Evolutionary conservation across 1,139 yeast genomes (phyloP), one percentile per base, ranked within the genome.

Genomic region (Meyerozyma athensensis): DNA sequence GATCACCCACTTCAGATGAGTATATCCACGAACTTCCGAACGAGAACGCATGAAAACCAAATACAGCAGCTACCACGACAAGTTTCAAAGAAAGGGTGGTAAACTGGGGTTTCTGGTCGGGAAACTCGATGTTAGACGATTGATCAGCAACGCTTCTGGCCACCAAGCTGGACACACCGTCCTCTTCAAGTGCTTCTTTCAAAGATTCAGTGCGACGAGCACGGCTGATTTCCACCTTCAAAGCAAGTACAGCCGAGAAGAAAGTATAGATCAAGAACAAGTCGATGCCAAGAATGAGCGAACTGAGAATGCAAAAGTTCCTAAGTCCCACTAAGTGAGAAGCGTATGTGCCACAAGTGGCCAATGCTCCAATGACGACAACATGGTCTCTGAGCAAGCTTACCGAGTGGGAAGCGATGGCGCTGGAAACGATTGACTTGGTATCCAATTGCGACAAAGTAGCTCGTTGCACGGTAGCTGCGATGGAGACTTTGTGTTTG

Each of bases 111-210:
- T 50, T 55, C 31, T 58, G 59, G 38, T 67, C 55, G 32, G 71
- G 63, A 35, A 59, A 55, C 31, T 66, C 72, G 36, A 68, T 59
- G 30, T 70, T 74, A 19, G 90, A 81, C 30, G 86, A 82, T 40
- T 77, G 73, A 46, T 77, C 79, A 18, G 72, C 74, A 33, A 69
- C 63, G 33, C 92, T 58, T 16, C 62, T 61, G 7, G 77, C 97
- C 34, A 86, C 86, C 42, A 72, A 65, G 39, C 79, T 79, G 34
- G 87, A 75, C 30, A 92, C 77, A 17, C 98, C 98, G 52, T 94
- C 98, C 59, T 92, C 98, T 63, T 90, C 96, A 48, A 92, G 70
- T 17, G 89, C 92, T 48, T 78, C 81, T 54, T 85, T 81, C 56
- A 90, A 76, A 41, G 81, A 77, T 43, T 89, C 82, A 36, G 92